These are phyloP conservation scores for Gracilaria domingensis DNA, from an alignment of 23 red algal genomes.

Conservation along the genomic window DNA sequence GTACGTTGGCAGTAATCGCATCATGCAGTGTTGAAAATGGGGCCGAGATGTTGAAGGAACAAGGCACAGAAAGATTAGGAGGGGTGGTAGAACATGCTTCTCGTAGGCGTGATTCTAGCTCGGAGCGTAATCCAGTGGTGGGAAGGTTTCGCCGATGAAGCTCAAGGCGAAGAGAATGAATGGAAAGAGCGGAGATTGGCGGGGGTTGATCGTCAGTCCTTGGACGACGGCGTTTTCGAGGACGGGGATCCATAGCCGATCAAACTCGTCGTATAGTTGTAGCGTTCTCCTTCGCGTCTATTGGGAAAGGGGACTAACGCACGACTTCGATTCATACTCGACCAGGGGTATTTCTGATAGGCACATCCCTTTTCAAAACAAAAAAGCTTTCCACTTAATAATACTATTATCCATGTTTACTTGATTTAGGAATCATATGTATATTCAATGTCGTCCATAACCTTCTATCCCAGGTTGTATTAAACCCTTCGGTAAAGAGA, in stretches of 20 bases:
- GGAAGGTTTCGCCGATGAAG: conserved; percentile 48
- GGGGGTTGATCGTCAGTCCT: not conserved
- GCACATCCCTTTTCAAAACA: too few species aligned
- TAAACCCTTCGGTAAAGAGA: too few species aligned
- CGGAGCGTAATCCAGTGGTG: conserved; percentile 10
- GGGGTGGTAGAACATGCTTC: not conserved
- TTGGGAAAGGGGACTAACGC: too few species aligned
- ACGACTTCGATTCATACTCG: too few species aligned
- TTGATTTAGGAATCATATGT: too few species aligned
- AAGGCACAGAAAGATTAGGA: not conserved
- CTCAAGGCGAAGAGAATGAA: conserved; percentile 56
- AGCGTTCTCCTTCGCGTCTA: too few species aligned
- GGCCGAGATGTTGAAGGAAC: not conserved
- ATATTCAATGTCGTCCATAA: too few species aligned
- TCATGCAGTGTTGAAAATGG: conserved; percentile 6
- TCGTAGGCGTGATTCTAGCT: conserved; percentile 27
- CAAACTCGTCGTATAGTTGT: not conserved
- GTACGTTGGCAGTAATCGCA: not conserved
- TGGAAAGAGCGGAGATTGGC: conserved; percentile 30
- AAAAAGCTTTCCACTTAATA: too few species aligned
- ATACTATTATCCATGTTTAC: too few species aligned
- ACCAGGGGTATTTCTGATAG: too few species aligned
- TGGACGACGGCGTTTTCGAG: conserved; percentile 8
- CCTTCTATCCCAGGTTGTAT: too few species aligned
- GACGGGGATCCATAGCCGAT: conserved; percentile 5